Conservation (phyloP, 2,329 filamentous ascomycete species). For the Fusarium sp. region DNA sequence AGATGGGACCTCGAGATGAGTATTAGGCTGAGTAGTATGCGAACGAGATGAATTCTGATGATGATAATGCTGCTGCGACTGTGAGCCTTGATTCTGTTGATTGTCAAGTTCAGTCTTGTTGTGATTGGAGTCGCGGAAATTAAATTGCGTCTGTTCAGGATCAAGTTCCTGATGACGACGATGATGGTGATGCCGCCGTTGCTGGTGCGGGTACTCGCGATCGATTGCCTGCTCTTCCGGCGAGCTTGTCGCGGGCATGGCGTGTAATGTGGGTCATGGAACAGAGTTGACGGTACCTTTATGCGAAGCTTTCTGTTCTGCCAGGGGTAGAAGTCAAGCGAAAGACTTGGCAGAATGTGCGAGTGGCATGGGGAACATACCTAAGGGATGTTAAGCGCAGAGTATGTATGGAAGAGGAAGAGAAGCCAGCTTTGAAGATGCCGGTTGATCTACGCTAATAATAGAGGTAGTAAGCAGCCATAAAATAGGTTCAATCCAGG, state of each 20-base stretch:
- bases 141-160: slow-evolving; percentile 15
- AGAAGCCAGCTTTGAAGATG: slow-evolving; percentile 7
- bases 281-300: slow-evolving; percentile 32
- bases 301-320: slow-evolving; percentile 20
- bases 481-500: neutral
- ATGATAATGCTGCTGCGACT: slow-evolving; percentile 12
- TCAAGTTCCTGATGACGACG: slow-evolving; percentile 37
- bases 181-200: slow-evolving; percentile 27
- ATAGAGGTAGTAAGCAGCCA: neutral
- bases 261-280: slow-evolving; percentile 45
- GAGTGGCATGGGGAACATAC: neutral
- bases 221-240: slow-evolving; percentile 38
- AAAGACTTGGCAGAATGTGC: slow-evolving; percentile 32
- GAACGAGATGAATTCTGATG: slow-evolving; percentile 11
- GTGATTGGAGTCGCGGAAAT: neutral
- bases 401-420: neutral
- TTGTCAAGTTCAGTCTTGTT: slow-evolving; percentile 24
- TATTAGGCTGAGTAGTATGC: slow-evolving; percentile 17
- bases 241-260: slow-evolving; percentile 43
- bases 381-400: neutral
- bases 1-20: slow-evolving; percentile 22
- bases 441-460: slow-evolving; percentile 3
- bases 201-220: slow-evolving; percentile 35
- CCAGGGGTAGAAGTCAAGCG: slow-evolving; percentile 27
- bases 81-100: slow-evolving; percentile 33